A percentile compares a stretch with the other conserved stretches of the same genome.
These are phyloP conservation scores for Solanum sejunctum DNA, from an alignment of 257 asterid genomes.

Conservation along the genomic window DNA sequence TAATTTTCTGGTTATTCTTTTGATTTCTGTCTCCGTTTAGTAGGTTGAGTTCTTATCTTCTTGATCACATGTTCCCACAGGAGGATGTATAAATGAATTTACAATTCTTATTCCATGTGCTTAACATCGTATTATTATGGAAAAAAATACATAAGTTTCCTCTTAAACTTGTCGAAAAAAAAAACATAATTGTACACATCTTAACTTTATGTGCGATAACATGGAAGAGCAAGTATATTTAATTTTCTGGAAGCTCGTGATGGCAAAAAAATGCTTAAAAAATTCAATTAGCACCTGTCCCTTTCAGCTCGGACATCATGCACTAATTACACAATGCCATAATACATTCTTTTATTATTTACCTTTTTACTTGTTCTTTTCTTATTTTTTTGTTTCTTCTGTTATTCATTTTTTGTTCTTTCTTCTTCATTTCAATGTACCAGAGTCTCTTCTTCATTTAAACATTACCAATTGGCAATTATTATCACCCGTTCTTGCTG, in stretches of 20 bases:
- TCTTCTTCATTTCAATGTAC: neutral
- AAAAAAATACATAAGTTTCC: neutral
- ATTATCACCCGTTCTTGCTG: neutral
- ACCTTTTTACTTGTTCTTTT: neutral
- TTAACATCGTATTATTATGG: neutral
- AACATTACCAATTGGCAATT: neutral
- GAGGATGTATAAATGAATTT: neutral
- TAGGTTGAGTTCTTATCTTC: neutral
- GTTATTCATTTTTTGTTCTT: neutral
- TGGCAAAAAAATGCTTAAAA: neutral
- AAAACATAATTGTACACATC: neutral
- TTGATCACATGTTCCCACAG: neutral
- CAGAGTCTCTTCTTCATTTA: neutral
- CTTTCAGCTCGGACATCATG: neutral
- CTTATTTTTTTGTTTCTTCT: neutral
- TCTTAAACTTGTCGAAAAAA: neutral
- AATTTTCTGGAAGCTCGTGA: neutral
- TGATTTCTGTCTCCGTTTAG: neutral
- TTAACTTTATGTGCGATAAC: neutral
- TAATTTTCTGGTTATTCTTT: neutral
- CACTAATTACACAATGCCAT: neutral
- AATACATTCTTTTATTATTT: neutral
- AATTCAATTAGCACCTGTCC: neutral
- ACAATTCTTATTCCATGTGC: neutral
- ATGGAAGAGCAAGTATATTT: neutral